Percentiles rank a stretch among this genome's conserved stretches.
Conservation (phyloP, 495 filamentous ascomycete species). For the Tuber brumale region DNA sequence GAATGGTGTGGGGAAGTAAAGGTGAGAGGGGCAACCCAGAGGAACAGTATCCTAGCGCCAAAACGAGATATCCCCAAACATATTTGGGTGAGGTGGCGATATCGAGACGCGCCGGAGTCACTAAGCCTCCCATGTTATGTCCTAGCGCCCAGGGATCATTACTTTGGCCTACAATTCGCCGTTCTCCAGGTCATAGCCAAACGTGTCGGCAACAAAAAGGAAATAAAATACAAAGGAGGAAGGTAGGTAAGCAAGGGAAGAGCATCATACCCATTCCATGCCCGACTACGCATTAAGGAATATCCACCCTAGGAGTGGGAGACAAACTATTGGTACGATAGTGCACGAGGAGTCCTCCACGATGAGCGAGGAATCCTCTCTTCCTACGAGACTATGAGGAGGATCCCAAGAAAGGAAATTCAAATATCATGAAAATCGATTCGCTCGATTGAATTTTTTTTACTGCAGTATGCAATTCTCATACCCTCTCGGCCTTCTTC, state of each 20-base stretch:
- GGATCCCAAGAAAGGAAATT: conserved; percentile 11
- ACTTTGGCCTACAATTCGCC: conserved; percentile 24
- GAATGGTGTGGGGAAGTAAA: conserved; percentile 3
- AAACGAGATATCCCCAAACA: conserved; percentile 31
- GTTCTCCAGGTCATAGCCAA: conserved; percentile 12
- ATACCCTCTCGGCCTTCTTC: conserved; percentile 1
- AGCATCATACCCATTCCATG: conserved; percentile 33
- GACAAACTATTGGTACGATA: background rate
- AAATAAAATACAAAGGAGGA: background rate
- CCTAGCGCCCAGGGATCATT: conserved; percentile 17
- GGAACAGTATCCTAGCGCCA: conserved; percentile 2
- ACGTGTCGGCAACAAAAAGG: conserved; percentile 11
- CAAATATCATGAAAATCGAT: conserved; percentile 28
- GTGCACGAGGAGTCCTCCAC: background rate
- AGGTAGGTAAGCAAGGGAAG: conserved; percentile 16
- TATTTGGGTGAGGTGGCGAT: conserved; percentile 26
- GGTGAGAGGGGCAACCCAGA: conserved; percentile 2
- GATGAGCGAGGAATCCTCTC: background rate
- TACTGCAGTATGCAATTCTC: conserved; percentile 24
- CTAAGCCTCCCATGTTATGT: conserved; percentile 25
- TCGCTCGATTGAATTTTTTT: conserved; percentile 32
- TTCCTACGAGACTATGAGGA: conserved; percentile 20
- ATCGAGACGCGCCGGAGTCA: conserved; percentile 23
- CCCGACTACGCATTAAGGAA: conserved; percentile 20
- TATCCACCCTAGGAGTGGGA: conserved; percentile 18